A percentile compares a stretch with the other conserved stretches of the same genome.
phyloP scores from a whole-genome alignment of 2,329 filamentous ascomycete species.

The Stachybotrys chlorohalonatus region DNA sequence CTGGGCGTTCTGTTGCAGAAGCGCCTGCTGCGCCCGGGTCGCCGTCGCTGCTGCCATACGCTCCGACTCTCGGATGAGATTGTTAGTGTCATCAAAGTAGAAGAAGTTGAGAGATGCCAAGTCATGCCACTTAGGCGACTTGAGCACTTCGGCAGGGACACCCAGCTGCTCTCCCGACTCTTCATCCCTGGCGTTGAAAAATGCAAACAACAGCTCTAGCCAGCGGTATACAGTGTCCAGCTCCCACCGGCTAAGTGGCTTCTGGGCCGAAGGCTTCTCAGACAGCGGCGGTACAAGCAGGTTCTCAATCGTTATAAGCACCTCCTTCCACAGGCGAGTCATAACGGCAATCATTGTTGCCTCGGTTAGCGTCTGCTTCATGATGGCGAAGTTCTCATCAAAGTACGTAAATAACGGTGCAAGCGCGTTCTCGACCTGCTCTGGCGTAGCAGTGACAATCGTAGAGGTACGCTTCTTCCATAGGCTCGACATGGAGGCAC shows the following conservation, averaged over 20 bases:
- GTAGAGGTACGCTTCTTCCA: constrained; percentile 53
- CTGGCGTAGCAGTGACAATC: constrained; percentile 51
- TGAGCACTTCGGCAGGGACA: constrained; percentile 83
- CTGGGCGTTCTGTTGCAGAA: constrained; percentile 33
- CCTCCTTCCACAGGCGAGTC: constrained; percentile 97
- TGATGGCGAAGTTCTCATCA: constrained; percentile 96
- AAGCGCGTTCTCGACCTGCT: constrained; percentile 72
- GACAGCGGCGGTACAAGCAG: constrained; percentile 88
- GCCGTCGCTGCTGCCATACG: constrained; percentile 86
- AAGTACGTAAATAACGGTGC: constrained; percentile 88
- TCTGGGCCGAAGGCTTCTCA: constrained; percentile 85
- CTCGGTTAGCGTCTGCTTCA: constrained; percentile 92
- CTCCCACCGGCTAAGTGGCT: constrained; percentile 75
- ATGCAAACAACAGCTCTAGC: constrained; percentile 82
- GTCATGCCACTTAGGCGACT: constrained; percentile 97
- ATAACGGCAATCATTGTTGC: constrained; percentile 98
- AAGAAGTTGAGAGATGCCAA: constrained; percentile 96
- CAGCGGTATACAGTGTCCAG: constrained; percentile 92
- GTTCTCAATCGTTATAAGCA: constrained; percentile 81
- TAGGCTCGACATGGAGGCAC: constrained; percentile 64
- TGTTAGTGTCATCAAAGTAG: constrained; percentile 89
- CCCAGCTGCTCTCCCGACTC: constrained; percentile 72
- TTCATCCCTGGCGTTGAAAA: constrained; percentile 91
- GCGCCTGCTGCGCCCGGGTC: constrained; percentile 63
- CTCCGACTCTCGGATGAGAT: constrained; percentile 89